These are phyloP conservation scores for Trichoderma koningiopsis DNA, from an alignment of 2,329 filamentous ascomycete genomes.

Conservation along the genomic window DNA sequence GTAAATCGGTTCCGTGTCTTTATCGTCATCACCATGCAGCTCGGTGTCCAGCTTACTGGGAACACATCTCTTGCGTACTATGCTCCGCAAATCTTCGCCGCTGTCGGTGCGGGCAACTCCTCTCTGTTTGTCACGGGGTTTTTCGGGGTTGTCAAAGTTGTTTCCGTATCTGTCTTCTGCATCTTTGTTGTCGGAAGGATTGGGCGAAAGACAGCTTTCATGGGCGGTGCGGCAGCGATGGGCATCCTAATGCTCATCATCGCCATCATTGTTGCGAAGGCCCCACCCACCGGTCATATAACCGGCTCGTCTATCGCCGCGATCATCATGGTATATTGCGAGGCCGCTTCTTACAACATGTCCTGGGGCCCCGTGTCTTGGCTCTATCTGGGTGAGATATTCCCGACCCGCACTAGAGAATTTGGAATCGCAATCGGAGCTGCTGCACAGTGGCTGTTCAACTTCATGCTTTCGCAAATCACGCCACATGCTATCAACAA, in stretches of 20 bases:
- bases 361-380: constrained; percentile 57
- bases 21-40: not conserved
- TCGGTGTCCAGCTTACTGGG: constrained; percentile 2
- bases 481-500: constrained; percentile 52
- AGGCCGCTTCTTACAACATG: constrained; percentile 34
- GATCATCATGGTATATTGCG: constrained; percentile 4
- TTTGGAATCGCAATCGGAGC: constrained; percentile 51
- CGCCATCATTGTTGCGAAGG: constrained; percentile 39
- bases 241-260: constrained; percentile 45
- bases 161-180: constrained; percentile 43
- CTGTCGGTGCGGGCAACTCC: constrained; percentile 40
- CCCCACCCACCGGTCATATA: constrained; percentile 34
- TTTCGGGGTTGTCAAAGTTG: constrained; percentile 44
- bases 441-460: constrained; percentile 54
- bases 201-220: constrained; percentile 51
- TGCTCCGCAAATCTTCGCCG: constrained; percentile 42
- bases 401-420: constrained; percentile 53
- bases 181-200: constrained; percentile 52
- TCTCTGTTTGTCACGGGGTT: constrained; percentile 45
- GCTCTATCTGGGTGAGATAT: constrained; percentile 53
- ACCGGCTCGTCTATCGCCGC: constrained; percentile 1
- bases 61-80: constrained; percentile 33
- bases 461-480: constrained; percentile 51
- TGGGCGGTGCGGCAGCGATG: constrained; percentile 42
- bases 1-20: not conserved